Conservation (phyloP, 2,329 filamentous ascomycete genomes). For the Penicillium sp. region DNA sequence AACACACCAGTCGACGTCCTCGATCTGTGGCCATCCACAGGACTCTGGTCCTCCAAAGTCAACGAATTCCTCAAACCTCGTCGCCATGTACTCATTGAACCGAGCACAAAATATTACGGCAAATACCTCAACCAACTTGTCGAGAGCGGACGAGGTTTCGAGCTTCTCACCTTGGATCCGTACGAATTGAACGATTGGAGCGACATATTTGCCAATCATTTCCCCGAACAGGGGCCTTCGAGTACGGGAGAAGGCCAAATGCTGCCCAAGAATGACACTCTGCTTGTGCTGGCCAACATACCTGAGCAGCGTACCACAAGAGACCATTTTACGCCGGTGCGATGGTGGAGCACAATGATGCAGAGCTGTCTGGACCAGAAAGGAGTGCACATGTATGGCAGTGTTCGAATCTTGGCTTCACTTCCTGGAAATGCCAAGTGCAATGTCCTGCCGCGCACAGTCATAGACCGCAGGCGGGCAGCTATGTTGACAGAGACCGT, state of each 20-base stretch:
- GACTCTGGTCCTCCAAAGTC: slow-evolving; percentile 73
- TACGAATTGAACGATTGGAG: slow-evolving; percentile 57
- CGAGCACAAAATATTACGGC: slow-evolving; percentile 55
- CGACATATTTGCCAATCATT: slow-evolving; percentile 37
- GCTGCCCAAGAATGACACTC: slow-evolving; percentile 60
- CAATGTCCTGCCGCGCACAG: slow-evolving; percentile 58
- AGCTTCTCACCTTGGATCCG: slow-evolving; percentile 51
- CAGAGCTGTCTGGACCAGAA: slow-evolving; percentile 53
- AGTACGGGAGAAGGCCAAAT: slow-evolving; percentile 28
- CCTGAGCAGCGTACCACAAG: slow-evolving; percentile 50
- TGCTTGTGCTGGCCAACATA: slow-evolving; percentile 70
- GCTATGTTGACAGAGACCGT: slow-evolving; percentile 57
- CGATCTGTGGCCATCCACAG: slow-evolving; percentile 76
- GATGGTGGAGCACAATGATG: slow-evolving; percentile 55
- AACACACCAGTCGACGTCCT: slow-evolving; percentile 78
- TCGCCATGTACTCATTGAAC: slow-evolving; percentile 78
- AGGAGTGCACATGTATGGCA: slow-evolving; percentile 70
- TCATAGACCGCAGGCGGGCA: slow-evolving; percentile 54
- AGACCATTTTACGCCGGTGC: slow-evolving; percentile 50
- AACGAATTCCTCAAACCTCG: slow-evolving; percentile 71
- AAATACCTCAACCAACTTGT: slow-evolving; percentile 59
- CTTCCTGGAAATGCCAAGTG: slow-evolving; percentile 55
- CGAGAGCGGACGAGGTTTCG: slow-evolving; percentile 44
- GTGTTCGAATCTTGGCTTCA: slow-evolving; percentile 76
- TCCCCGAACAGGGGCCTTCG: slow-evolving; percentile 50